Evolutionary conservation across 2,329 filamentous ascomycete genomes (phyloP), one percentile per base, ranked within the genome.

Genomic region (Pseudogymnoascus sp.): DNA sequence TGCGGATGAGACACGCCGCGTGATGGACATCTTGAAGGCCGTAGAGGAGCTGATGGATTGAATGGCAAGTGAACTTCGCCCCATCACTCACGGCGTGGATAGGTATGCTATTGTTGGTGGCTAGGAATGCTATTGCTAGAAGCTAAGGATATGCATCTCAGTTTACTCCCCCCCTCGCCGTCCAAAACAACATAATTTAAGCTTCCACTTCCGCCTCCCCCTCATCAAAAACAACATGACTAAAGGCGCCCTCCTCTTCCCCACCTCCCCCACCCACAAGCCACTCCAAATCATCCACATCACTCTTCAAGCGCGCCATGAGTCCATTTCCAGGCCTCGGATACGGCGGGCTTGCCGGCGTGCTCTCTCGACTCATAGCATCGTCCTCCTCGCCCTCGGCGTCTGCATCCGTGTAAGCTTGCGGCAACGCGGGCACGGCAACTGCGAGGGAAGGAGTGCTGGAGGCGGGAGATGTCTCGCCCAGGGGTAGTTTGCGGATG

Each of bases 311-410:
- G 23, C 78, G 74, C 6, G 70, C 67, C 73, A 74, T 80, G 28
- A 89, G 75, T 1, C 86, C 86, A 62, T 85, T 80, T 1, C 86
- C 86, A 5, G 85, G 77, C 66, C 81, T 81, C 0, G 85, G 85
- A 67, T 88, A 88, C 47, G 85, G 79, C 28, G 83, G 80, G 68
- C 85, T 84, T 53, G 82, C 81, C 37, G 78, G 76, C 56, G 84
- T 80, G 65, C 81, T 80, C n/a, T 76, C 74, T 56, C 73, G 65
- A 53, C 79, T 78, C 25, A 23, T 12, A 53, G 76, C 75, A 10
- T 73, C 73, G 21, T 70, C 71, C 31, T 67, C 67, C 31, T 73
- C 73, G 10, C 68, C 71, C 33, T 67, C 66, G 40, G 65, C 62
- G 14, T 62, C 60, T n/a, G 35, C 38, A 42, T 38, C 33, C 12